phyloP scores from a whole-genome alignment of 257 asterid species.

The Nicotiana undulata region DNA sequence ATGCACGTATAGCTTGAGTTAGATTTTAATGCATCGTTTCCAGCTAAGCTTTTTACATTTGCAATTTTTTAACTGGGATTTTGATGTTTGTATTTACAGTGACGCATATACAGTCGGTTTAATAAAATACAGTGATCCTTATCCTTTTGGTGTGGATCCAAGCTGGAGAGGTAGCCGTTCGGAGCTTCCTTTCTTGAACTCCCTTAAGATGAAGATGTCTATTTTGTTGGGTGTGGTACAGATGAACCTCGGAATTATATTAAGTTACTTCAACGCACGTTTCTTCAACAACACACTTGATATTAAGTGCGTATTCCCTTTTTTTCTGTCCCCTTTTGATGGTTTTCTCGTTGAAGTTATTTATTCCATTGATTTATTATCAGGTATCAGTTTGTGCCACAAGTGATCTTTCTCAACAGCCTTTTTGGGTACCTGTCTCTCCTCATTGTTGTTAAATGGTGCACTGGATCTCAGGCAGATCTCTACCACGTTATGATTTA shows the following conservation, averaged over 20 bases:
- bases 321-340: background rate
- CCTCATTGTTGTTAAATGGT: slow-evolving; percentile 78
- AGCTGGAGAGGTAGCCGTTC: slow-evolving; percentile 96
- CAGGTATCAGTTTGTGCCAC: slow-evolving; percentile 96
- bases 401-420: slow-evolving; percentile 80
- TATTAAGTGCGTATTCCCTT: slow-evolving; percentile 47
- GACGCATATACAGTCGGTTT: slow-evolving; percentile 63
- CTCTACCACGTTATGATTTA: slow-evolving; percentile 96
- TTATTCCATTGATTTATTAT: slow-evolving; percentile 17
- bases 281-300: slow-evolving; percentile 59
- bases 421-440: slow-evolving; percentile 92
- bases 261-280: slow-evolving; percentile 81
- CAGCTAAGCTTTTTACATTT: background rate
- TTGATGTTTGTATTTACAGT: slow-evolving; percentile 32
- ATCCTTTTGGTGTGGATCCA: slow-evolving; percentile 97
- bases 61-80: background rate
- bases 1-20: background rate
- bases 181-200: slow-evolving; percentile 90
- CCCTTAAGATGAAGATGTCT: slow-evolving; percentile 93
- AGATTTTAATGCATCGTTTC: background rate
- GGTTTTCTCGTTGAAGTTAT: slow-evolving; percentile 6
- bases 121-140: slow-evolving; percentile 56
- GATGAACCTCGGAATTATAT: slow-evolving; percentile 82
- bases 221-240: slow-evolving; percentile 82
- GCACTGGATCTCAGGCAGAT: slow-evolving; percentile 90